Conservation (phyloP, 371 early-diverging fungal genomes). For the Circinella minor region DNA sequence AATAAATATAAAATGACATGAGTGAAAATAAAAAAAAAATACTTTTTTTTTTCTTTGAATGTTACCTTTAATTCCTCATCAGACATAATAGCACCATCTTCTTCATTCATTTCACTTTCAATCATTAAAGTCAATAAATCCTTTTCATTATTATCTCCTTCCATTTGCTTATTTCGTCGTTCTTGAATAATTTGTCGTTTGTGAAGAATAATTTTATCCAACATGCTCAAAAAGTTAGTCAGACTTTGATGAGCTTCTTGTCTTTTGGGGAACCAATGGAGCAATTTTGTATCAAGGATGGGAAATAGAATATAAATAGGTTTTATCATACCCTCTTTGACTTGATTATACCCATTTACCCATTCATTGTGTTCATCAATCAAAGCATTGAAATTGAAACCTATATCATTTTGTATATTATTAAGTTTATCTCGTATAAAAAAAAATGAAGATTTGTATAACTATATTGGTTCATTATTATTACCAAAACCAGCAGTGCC, state of each 20-base stretch:
- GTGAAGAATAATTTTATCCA: conserved; percentile 44
- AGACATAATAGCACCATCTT: conserved; percentile 16
- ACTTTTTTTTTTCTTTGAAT: too few species aligned
- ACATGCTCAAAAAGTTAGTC: conserved; percentile 33
- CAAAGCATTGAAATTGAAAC: conserved; percentile 37
- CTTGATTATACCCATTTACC: conserved; percentile 10
- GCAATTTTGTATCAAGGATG: conserved; percentile 19
- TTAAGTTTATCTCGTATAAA: too few species aligned
- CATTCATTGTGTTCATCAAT: conserved; percentile 14
- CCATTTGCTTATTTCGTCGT: conserved; percentile 16
- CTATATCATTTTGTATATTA: neutral
- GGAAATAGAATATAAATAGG: conserved; percentile 32
- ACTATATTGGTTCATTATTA: neutral
- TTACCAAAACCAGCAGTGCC: conserved; percentile 45
- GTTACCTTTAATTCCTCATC: conserved; percentile 25
- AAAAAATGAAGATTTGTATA: too few species aligned
- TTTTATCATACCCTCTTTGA: conserved; percentile 13
- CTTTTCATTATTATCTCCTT: conserved; percentile 35
- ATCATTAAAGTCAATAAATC: conserved; percentile 56
- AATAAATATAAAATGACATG: conserved; percentile 5
- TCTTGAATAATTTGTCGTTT: conserved; percentile 26
- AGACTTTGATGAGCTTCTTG: conserved; percentile 37
- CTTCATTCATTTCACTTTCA: conserved; percentile 29
- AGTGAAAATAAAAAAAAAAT: neutral
- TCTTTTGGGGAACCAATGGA: conserved; percentile 30